Evolutionary conservation across 805 yeast species (phyloP), one percentile per base, ranked within the genome.

Genomic region (Komagataella mondaviorum): DNA sequence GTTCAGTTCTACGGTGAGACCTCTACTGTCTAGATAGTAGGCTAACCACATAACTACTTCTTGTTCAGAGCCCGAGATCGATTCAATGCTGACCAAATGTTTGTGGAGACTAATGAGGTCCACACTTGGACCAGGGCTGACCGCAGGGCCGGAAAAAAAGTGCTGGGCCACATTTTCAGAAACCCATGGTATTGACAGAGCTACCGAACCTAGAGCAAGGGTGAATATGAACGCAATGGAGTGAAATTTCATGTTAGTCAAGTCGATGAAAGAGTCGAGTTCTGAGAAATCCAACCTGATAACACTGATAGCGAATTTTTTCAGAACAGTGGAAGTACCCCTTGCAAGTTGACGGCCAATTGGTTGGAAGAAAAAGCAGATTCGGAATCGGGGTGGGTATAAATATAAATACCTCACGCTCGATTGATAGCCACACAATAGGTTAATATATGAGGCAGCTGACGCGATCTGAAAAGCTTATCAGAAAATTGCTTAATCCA

Each of bases 1-100:
- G 47, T 71, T 68, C 24, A 60, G 49, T 56, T 81, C 81, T 3
- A 81, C 84, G 0, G 78, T 77, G 51, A 80, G 70, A 1, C 82
- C 83, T 14, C 60, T 60, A 1, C 53, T 47, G 22, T 59, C 57
- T 43, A 80, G 66, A 55, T 72, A 77, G 3, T 55, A 53, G 30
- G 61, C 57, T 47, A 80, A 58, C 55, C 57, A 77, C 2, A 59
- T 52, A 1, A 75, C 71, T 1, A 71, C 80, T 0, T 54, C 61
- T 3, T 54, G 49, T 53, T 72, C 77, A 17, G 62, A 51, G n/a
- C 52, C 53, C 24, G 72, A 64, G 4, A 72, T 55, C 2, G 75
- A 70, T 20, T 65, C 59, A 36, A 65, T 60, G 20, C 62, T 63
- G 16, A 73, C 58, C 20, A 72, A 57, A 2, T 64, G 53, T 43